These are phyloP conservation scores for Blastomyces parvus DNA, from an alignment of 2,329 filamentous ascomycete species.

Conservation along the genomic window DNA sequence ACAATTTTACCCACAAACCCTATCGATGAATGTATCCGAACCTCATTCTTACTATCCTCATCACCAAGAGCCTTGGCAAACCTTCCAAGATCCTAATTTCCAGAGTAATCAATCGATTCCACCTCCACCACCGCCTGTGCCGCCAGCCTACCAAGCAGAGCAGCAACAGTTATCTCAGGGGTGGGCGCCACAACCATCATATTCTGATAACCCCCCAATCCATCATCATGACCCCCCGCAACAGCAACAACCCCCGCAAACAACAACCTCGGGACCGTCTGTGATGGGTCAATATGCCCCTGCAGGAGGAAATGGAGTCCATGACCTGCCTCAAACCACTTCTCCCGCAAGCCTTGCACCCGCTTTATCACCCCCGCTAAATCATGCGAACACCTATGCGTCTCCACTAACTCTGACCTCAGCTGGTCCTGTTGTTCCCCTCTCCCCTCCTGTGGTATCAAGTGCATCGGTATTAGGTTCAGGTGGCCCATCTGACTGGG, in stretches of 20 bases:
- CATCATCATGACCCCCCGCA: slow-evolving; percentile 25
- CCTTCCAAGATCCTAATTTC: slow-evolving; percentile 19
- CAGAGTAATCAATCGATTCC: slow-evolving; percentile 22
- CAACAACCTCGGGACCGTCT: slow-evolving; percentile 9
- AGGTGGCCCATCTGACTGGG: slow-evolving; percentile 41
- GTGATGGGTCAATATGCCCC: neutral
- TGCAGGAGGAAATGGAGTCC: neutral
- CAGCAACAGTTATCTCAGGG: slow-evolving; percentile 22
- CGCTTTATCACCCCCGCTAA: slow-evolving; percentile 12
- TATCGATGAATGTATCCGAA: slow-evolving; percentile 1
- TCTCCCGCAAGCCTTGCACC: slow-evolving; percentile 13
- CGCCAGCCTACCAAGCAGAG: slow-evolving; percentile 29
- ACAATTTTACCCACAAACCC: slow-evolving; percentile 15
- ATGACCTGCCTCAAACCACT: slow-evolving; percentile 10
- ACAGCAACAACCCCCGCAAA: slow-evolving; percentile 12
- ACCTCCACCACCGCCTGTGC: slow-evolving; percentile 36
- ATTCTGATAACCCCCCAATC: slow-evolving; percentile 24
- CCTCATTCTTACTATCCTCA: slow-evolving; percentile 11
- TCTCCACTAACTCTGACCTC: slow-evolving; percentile 21
- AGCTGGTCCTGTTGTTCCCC: slow-evolving; percentile 9
- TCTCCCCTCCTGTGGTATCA: slow-evolving; percentile 9
- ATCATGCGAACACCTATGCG: slow-evolving; percentile 12
- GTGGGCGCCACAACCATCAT: slow-evolving; percentile 22
- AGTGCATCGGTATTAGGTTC: slow-evolving; percentile 30
- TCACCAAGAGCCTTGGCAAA: slow-evolving; percentile 19